Conservation (phyloP, 192 early-diverging fungal genomes). For the Lunasporangiospora selenospora region DNA sequence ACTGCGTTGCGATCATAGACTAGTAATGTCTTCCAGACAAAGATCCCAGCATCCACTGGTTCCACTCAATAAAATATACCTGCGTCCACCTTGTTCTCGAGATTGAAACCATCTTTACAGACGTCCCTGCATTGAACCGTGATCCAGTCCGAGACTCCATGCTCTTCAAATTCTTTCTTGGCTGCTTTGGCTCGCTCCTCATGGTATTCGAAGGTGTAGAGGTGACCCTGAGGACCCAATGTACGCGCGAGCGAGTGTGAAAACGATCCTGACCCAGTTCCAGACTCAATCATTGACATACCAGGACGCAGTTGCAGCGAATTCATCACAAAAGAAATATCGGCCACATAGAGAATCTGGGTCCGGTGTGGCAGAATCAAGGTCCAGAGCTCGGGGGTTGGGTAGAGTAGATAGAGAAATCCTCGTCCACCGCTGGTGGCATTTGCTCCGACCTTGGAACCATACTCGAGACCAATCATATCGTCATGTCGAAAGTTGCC, state of each 20-base stretch:
- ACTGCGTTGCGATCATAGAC: too few species aligned
- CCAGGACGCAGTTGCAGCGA: constrained; percentile 89
- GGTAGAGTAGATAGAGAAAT: constrained; percentile 86
- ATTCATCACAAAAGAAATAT: constrained; percentile 90
- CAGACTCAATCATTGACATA: constrained; percentile 85
- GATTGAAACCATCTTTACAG: constrained; percentile 85
- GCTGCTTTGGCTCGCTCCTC: constrained; percentile 74
- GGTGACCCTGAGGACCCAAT: constrained; percentile 83
- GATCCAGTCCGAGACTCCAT: constrained; percentile 74
- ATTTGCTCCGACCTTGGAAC: constrained; percentile 74
- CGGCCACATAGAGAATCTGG: constrained; percentile 94
- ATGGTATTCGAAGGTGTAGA: constrained; percentile 97
- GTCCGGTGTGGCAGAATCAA: constrained; percentile 91
- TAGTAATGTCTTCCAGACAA: too few species aligned
- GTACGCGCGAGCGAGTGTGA: constrained; percentile 94
- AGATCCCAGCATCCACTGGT: too few species aligned
- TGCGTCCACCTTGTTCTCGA: constrained; percentile 76
- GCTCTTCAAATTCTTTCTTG: constrained; percentile 79
- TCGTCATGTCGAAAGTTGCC: constrained; percentile 81
- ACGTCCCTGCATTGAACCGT: constrained; percentile 86
- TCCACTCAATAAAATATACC: constrained; percentile 53
- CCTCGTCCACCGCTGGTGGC: constrained; percentile 66
- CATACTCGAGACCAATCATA: constrained; percentile 90
- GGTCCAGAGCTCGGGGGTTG: constrained; percentile 98
- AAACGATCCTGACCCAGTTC: constrained; percentile 97